Percentiles rank a stretch among this genome's conserved stretches.
These are phyloP conservation scores for Exophiala oligosperma DNA, from an alignment of 2,329 filamentous ascomycete genomes.

Conservation along the genomic window DNA sequence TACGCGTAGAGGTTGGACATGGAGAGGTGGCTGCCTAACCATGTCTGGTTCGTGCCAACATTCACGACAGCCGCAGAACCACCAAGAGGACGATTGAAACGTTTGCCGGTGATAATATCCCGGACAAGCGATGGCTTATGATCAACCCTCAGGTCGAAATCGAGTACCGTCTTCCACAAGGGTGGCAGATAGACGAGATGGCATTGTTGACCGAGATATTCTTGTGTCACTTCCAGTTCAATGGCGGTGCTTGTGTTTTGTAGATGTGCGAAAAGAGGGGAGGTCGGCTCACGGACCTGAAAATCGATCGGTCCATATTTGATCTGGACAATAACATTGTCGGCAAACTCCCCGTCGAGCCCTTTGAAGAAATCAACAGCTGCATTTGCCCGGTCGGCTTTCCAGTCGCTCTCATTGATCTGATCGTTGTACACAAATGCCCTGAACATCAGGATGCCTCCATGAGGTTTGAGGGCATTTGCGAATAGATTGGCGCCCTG, in stretches of 20 bases:
- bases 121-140: slow-evolving; percentile 56
- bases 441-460: slow-evolving; percentile 67
- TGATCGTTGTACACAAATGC: slow-evolving; percentile 68
- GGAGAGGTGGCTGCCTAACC: slow-evolving; percentile 68
- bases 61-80: slow-evolving; percentile 69
- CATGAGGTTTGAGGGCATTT: slow-evolving; percentile 55
- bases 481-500: slow-evolving; percentile 71
- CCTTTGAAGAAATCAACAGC: slow-evolving; percentile 66
- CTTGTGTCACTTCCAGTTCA: slow-evolving; percentile 67
- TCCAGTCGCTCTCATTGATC: slow-evolving; percentile 61
- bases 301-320: slow-evolving; percentile 76
- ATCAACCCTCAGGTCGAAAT: slow-evolving; percentile 67
- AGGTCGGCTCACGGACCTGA: slow-evolving; percentile 67
- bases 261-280: slow-evolving; percentile 62
- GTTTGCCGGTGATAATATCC: slow-evolving; percentile 61
- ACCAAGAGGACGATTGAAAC: slow-evolving; percentile 57
- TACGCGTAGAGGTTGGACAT: slow-evolving; percentile 74
- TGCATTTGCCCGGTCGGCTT: slow-evolving; percentile 67
- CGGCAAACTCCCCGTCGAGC: slow-evolving; percentile 65
- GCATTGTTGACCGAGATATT: slow-evolving; percentile 70
- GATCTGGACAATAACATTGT: slow-evolving; percentile 71
- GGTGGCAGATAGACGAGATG: slow-evolving; percentile 69
- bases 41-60: slow-evolving; percentile 65
- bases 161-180: slow-evolving; percentile 66
- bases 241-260: slow-evolving; percentile 54